Percentiles rank a stretch among this genome's conserved stretches.
Conservation (phyloP, 2,329 filamentous ascomycete species). For the Diplocarpon mali region DNA sequence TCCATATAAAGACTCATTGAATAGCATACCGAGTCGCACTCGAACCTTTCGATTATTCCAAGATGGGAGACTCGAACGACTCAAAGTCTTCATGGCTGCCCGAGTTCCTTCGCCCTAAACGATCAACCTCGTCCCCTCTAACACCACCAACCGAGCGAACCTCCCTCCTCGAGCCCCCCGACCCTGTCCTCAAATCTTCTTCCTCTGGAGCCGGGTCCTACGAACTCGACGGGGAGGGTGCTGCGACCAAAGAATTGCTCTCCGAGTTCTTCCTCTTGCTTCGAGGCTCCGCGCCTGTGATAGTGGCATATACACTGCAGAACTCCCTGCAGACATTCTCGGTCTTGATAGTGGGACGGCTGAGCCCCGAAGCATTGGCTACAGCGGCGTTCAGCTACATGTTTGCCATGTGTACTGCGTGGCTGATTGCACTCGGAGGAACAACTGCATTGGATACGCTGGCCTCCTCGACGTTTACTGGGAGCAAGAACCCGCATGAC, state of each 20-base stretch:
- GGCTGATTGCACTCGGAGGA: slow-evolving; percentile 76
- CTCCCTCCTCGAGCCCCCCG: slow-evolving; percentile 16
- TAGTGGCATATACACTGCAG: slow-evolving; percentile 74
- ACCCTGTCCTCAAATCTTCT: slow-evolving; percentile 4
- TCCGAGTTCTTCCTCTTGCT: slow-evolving; percentile 57
- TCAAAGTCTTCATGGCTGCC: slow-evolving; percentile 21
- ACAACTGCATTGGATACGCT: slow-evolving; percentile 80
- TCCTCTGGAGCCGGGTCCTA: slow-evolving; percentile 19
- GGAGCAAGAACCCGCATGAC: slow-evolving; percentile 66
- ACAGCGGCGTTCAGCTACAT: slow-evolving; percentile 83
- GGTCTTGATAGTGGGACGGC: slow-evolving; percentile 67
- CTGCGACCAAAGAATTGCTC: slow-evolving; percentile 29
- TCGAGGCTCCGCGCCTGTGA: slow-evolving; percentile 63
- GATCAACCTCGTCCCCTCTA: slow-evolving; percentile 10
- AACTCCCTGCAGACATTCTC: slow-evolving; percentile 78
- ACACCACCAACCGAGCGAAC: slow-evolving; percentile 25
- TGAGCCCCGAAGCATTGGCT: slow-evolving; percentile 69
- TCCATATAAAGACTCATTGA: not conserved
- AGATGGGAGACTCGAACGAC: slow-evolving; percentile 17
- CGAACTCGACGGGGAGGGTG: slow-evolving; percentile 18
- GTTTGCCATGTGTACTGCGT: slow-evolving; percentile 84
- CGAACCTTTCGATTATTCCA: not conserved
- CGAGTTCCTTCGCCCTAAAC: slow-evolving; percentile 16
- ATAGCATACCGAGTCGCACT: not conserved
- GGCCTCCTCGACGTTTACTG: slow-evolving; percentile 73